Base-by-base conservation (phyloP, 805 yeast genomes). In the Debaryomyces castellii region DNA sequence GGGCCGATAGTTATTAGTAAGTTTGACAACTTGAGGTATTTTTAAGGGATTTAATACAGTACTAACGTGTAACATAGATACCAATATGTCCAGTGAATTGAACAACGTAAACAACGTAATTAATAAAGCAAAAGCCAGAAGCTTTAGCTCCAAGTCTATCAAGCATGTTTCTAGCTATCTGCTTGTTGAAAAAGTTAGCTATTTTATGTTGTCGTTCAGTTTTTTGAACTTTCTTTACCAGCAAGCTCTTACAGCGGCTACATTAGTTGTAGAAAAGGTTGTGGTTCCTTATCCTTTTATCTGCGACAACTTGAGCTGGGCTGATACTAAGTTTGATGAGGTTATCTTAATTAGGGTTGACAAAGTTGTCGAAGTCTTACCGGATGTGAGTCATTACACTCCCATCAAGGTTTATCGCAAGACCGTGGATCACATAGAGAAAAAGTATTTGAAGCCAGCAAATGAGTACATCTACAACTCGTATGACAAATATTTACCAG, bases 81-180 rank as follows among this genome's bases (percentile, higher is more conserved):
- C 20, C 18, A 43, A 30, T 24, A 44, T 50, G 49, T 37, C 51
- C 12, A 23, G n/a, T 22, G 28, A 9, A 23, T 14, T 37, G 11
- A 37, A 37, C 23, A 39, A 40, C 21, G 41, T 43, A 24, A 37
- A 37, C 23, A 39, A 40, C 21, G 41, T 43, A 24, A 30, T 45
- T 23, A 39, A 48, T 12, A 48, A 52, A 42, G 25, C 40, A 16
- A 49, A 46, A 20, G 22, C 32, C 16, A 54, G 47, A 45, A 51
- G 59, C 34, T 66, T 66, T 51, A 49, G 61, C 24, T 69, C 74
- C 39, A 58, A 64, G 50, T 53, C 73, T 12, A 38, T 66, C 27
- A 50, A 52, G 30, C 76, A 72, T 53, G 44, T 72, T 40, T 50
- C 53, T 33, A 54, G 65, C 3, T 72, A 71, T 55, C 46, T 64